These are phyloP conservation scores for Holtermanniella nyarrowii DNA, from an alignment of 768 basidiomycete genomes.

Conservation along the genomic window DNA sequence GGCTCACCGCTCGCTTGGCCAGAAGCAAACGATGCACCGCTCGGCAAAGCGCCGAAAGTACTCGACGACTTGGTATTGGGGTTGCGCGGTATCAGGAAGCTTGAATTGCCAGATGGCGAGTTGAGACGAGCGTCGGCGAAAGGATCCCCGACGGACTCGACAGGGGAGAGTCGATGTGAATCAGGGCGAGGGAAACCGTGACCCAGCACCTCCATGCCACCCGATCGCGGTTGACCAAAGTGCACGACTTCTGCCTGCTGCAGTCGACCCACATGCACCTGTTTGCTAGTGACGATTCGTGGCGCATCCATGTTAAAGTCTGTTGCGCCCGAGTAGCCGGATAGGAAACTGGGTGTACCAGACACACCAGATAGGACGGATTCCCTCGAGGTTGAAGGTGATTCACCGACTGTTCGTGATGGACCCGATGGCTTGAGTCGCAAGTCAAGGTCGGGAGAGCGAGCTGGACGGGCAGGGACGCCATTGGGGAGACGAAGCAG, in stretches of 20 bases:
- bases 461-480: conserved; percentile 28
- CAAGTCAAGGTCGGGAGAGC: conserved; percentile 34
- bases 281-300: conserved; percentile 32
- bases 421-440: conserved; percentile 12
- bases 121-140: conserved; percentile 1
- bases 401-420: background rate
- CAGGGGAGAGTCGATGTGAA: background rate
- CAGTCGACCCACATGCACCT: conserved; percentile 33
- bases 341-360: conserved; percentile 24
- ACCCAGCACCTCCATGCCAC: conserved; percentile 3
- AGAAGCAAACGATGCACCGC: background rate
- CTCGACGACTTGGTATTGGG: background rate
- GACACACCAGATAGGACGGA: conserved; percentile 20
- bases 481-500: conserved; percentile 14
- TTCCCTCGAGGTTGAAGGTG: conserved; percentile 15
- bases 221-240: conserved; percentile 8
- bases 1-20: background rate
- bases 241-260: conserved; percentile 38
- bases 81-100: background rate
- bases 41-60: background rate
- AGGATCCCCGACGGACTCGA: conserved; percentile 1
- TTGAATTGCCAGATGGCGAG: background rate
- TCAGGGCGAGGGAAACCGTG: background rate
- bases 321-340: conserved; percentile 22
- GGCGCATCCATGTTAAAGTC: conserved; percentile 34